phyloP scores from a whole-genome alignment of 1,284 basidiomycete genomes.

The Neonothopanus nambi region DNA sequence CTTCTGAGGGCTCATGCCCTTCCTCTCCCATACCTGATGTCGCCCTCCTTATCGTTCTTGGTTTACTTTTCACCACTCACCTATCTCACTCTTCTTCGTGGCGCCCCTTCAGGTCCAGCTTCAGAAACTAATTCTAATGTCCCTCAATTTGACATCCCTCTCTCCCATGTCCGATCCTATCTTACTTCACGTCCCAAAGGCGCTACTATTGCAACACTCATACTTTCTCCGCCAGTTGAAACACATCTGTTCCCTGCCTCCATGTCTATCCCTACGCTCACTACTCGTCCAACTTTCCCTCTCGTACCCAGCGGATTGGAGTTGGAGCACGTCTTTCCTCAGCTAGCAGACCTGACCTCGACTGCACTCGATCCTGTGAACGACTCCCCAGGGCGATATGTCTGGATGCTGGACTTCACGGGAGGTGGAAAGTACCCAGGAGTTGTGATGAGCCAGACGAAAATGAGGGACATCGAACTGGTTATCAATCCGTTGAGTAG shows the following conservation, averaged over 20 bases:
- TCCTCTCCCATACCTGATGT: slow-evolving; percentile 65
- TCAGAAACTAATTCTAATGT: slow-evolving; percentile 23
- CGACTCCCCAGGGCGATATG: slow-evolving; percentile 33
- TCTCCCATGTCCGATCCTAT: slow-evolving; percentile 45
- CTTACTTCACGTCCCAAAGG: slow-evolving; percentile 48
- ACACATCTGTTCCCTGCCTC: slow-evolving; percentile 39
- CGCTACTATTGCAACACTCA: slow-evolving; percentile 57
- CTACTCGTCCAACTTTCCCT: slow-evolving; percentile 46
- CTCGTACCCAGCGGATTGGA: slow-evolving; percentile 42
- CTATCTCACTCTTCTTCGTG: slow-evolving; percentile 61
- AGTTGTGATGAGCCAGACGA: slow-evolving; percentile 67
- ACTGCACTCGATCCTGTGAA: slow-evolving; percentile 23
- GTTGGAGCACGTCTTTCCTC: slow-evolving; percentile 52
- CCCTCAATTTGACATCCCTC: slow-evolving; percentile 54
- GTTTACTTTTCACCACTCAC: slow-evolving; percentile 64
- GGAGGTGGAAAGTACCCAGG: slow-evolving; percentile 51
- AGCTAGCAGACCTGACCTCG: slow-evolving; percentile 31
- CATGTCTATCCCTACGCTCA: slow-evolving; percentile 44
- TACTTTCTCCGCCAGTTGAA: slow-evolving; percentile 42
- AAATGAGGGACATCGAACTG: slow-evolving; percentile 67
- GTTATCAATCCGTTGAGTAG: slow-evolving; percentile 58
- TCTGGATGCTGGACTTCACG: slow-evolving; percentile 75
- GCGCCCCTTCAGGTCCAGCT: slow-evolving; percentile 20
- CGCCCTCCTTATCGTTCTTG: slow-evolving; percentile 71
- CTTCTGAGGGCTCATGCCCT: slow-evolving; percentile 62